Base-by-base conservation (phyloP, 1,284 basidiomycete species). In the Phellopilus nigrolimitatus region DNA sequence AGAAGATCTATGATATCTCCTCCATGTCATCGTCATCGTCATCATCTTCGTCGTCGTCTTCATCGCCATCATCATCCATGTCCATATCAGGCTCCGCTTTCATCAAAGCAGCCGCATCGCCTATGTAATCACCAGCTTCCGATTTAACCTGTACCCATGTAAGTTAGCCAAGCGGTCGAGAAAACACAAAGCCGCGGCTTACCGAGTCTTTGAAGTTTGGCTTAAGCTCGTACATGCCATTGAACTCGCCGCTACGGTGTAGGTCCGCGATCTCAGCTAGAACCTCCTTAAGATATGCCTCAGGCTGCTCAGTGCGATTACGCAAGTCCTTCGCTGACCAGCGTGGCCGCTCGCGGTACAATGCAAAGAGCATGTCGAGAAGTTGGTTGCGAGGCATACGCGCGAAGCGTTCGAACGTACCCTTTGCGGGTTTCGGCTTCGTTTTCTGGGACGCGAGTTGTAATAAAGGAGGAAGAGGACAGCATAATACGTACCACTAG, bases 331-430 rank as follows among this genome's bases (percentile, higher is more conserved):
- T 86, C 64, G 97, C 83, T 54, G 82, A 75, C 93, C 93, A 97
- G 57, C 84, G 84, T 31, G 87, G 80, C 54, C 81, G 79, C 49
- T 90, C 80, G 53, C 81, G 79, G 72, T 95, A 98, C 6, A 86
- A 72, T 1, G 69, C 63, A 66, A 97, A 95, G 25, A 98, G 77
- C 56, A 87, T 69, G 66, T 97, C 92, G 62, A 93, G 75, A 7
- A 98, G 79, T 63, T 95, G 90, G 70, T 92, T 88, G 54, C 85
- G 80, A 19, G 93, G 89, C 71, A 95, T 86, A 61, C 92, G 84
- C 10, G 91, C 88, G 76, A 91, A 89, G 60, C 91, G 89, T 67
- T 94, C 89, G 70, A 86, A 88, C 30, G 77, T 72, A 37, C 82
- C 84, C 60, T 88, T 88, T 15, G 72, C 67, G 17, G 69, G 75